Evolutionary conservation across 2,329 filamentous ascomycete species (phyloP).

Genomic region (Botrytis squamosa): DNA sequence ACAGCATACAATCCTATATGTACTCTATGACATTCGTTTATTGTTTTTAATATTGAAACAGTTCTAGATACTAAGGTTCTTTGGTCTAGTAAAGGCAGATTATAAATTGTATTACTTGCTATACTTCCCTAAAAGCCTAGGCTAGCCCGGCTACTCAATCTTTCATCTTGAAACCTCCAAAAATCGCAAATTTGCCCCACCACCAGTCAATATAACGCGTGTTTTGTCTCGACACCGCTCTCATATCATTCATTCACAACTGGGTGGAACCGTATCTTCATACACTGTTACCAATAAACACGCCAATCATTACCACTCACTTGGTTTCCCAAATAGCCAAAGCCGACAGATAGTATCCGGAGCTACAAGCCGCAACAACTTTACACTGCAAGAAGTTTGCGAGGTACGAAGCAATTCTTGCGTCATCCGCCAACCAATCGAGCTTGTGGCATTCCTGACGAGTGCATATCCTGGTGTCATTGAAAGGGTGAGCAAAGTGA

Average conservation of each 20-base stretch:
- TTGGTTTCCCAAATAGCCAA: background rate
- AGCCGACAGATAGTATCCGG: background rate
- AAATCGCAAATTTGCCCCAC: slow-evolving; percentile 5
- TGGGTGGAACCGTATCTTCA: background rate
- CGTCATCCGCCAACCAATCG: background rate
- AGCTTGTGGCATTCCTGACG: background rate
- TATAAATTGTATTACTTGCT: background rate
- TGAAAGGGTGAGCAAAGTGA: background rate
- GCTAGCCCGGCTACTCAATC: background rate
- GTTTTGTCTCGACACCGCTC: background rate
- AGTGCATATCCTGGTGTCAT: background rate
- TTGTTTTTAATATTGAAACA: background rate
- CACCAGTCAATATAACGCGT: background rate
- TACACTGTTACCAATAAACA: slow-evolving; percentile 1
- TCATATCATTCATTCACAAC: background rate
- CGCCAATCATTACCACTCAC: background rate
- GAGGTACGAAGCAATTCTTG: background rate
- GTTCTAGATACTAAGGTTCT: background rate
- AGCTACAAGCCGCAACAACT: background rate
- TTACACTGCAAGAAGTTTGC: background rate
- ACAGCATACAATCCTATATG: background rate
- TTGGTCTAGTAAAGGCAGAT: too few species aligned
- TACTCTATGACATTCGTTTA: background rate
- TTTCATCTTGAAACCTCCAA: background rate
- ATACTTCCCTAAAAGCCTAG: background rate